Conservation (phyloP, 805 yeast species). For the Zygotorulaspora florentina region DNA sequence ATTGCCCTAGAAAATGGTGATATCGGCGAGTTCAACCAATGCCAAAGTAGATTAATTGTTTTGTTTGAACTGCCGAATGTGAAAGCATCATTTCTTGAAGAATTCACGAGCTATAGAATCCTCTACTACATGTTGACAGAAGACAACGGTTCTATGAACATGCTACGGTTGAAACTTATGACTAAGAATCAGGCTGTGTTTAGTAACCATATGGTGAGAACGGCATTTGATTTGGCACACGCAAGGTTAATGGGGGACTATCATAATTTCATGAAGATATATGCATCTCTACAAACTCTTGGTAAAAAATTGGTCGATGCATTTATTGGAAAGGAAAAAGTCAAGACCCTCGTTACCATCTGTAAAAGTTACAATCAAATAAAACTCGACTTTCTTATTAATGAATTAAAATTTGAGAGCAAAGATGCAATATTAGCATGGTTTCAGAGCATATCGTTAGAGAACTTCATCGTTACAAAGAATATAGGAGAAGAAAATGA, state of each 20-base stretch:
- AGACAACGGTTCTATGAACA: slow-evolving; percentile 40
- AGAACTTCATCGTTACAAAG: slow-evolving; percentile 31
- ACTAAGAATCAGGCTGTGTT: slow-evolving; percentile 15
- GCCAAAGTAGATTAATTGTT: slow-evolving; percentile 73
- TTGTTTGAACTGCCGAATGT: slow-evolving; percentile 48
- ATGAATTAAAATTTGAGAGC: slow-evolving; percentile 41
- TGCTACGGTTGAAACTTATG: slow-evolving; percentile 22
- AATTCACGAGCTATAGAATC: slow-evolving; percentile 68
- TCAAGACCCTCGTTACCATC: slow-evolving; percentile 52
- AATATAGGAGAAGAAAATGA: slow-evolving; percentile 27
- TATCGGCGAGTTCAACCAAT: slow-evolving; percentile 92
- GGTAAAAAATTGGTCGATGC: slow-evolving; percentile 47
- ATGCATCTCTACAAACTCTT: slow-evolving; percentile 39
- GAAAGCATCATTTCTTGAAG: slow-evolving; percentile 45
- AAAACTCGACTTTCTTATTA: slow-evolving; percentile 36
- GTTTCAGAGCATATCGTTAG: slow-evolving; percentile 40
- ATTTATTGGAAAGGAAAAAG: slow-evolving; percentile 54
- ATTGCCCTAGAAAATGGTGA: slow-evolving; percentile 81
- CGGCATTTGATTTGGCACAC: slow-evolving; percentile 32
- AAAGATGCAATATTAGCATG: slow-evolving; percentile 41
- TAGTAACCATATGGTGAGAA: slow-evolving; percentile 20
- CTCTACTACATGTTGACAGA: slow-evolving; percentile 72
- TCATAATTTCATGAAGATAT: slow-evolving; percentile 46
- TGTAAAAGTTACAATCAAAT: slow-evolving; percentile 54
- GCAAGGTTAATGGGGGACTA: slow-evolving; percentile 45